Percentiles rank a stretch among this genome's conserved stretches.
Evolutionary conservation across 495 filamentous ascomycete genomes (phyloP).

Genomic region (Penicillium pancosmium): DNA sequence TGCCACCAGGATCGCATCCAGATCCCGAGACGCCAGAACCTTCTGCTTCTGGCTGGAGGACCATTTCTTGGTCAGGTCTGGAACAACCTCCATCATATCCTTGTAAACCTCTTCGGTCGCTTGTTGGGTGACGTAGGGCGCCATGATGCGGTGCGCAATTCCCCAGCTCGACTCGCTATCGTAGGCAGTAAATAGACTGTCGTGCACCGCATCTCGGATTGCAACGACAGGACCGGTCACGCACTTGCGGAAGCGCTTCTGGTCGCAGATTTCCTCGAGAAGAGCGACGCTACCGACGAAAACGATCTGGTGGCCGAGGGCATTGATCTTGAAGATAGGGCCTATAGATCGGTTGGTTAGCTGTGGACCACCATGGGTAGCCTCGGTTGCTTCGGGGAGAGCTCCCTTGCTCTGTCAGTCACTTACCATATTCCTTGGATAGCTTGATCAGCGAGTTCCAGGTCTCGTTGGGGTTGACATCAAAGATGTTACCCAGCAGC

Average conservation of each 20-base stretch:
- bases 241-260: slow-evolving; percentile 69
- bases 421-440: slow-evolving; percentile 62
- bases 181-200: slow-evolving; percentile 74
- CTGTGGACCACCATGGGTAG: background rate
- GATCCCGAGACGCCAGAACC: slow-evolving; percentile 66
- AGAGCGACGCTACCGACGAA: slow-evolving; percentile 59
- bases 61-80: slow-evolving; percentile 73
- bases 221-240: slow-evolving; percentile 59
- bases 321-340: slow-evolving; percentile 70
- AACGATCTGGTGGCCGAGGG: slow-evolving; percentile 52
- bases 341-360: slow-evolving; percentile 36
- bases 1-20: slow-evolving; percentile 71
- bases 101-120: slow-evolving; percentile 36
- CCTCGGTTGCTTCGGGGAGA: background rate
- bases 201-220: slow-evolving; percentile 63
- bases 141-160: slow-evolving; percentile 71
- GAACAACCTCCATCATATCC: slow-evolving; percentile 69
- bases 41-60: slow-evolving; percentile 46
- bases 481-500: slow-evolving; percentile 67
- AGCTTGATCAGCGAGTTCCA: slow-evolving; percentile 65
- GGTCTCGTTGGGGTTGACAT: slow-evolving; percentile 62
- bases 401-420: background rate
- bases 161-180: slow-evolving; percentile 67
- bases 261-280: slow-evolving; percentile 71
- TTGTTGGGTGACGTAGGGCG: slow-evolving; percentile 38